Conservation (phyloP, 106 monocot species). For the Chionographis japonica region DNA sequence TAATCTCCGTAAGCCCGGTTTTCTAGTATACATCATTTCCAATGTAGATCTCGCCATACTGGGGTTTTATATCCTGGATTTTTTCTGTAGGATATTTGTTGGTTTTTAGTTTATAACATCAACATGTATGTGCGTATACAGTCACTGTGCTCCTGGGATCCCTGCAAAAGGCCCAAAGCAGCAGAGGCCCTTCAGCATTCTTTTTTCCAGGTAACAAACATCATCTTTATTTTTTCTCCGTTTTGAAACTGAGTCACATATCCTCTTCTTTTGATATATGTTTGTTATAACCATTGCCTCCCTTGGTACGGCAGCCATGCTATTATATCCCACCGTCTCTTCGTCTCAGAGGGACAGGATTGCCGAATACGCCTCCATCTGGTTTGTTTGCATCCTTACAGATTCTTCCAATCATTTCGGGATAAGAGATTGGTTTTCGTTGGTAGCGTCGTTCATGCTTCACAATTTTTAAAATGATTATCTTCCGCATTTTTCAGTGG, state of each 20-base stretch:
- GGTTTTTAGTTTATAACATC: not conserved
- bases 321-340: conserved; percentile 45
- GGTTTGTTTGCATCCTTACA: conserved; percentile 22
- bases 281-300: not conserved
- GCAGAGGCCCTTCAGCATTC: conserved; percentile 41
- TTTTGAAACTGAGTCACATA: not conserved
- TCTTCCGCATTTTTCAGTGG: conserved; percentile 19
- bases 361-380: conserved; percentile 44
- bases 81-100: not conserved
- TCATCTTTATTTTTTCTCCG: not conserved
- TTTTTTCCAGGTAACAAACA: conserved; percentile 27
- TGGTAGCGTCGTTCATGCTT: conserved; percentile 1
- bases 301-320: conserved; percentile 31
- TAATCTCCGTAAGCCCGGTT: conserved; percentile 31
- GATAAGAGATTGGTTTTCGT: not conserved
- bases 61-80: not conserved
- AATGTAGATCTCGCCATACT: too few relatives aligned
- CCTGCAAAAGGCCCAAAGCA: conserved; percentile 40
- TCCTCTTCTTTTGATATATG: not conserved
- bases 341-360: conserved; percentile 20
- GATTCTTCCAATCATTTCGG: not conserved
- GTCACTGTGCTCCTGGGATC: conserved; percentile 57
- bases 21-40: not conserved
- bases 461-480: not conserved
- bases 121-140: conserved; percentile 8